Percentiles rank a stretch among this genome's conserved stretches.
Evolutionary conservation across 257 asterid species (phyloP).

Genomic region (Petunia axillaris): DNA sequence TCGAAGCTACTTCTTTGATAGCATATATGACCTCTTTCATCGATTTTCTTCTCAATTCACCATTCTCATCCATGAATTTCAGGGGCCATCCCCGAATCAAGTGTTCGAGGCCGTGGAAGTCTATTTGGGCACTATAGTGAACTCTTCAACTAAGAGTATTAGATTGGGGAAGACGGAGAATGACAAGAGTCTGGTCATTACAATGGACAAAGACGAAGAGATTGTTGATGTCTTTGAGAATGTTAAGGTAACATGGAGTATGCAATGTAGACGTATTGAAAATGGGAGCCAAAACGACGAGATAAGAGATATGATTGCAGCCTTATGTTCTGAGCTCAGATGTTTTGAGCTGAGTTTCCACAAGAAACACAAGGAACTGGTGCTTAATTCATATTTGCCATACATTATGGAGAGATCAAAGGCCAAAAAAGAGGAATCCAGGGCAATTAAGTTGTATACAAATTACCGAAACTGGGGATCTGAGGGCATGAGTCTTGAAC

Average conservation of each 20-base stretch:
- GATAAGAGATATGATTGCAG: slow-evolving; percentile 11
- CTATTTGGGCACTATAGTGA: slow-evolving; percentile 32
- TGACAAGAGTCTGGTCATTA: slow-evolving; percentile 42
- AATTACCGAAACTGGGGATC: slow-evolving; percentile 43
- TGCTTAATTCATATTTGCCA: slow-evolving; percentile 51
- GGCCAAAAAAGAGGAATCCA: slow-evolving; percentile 32
- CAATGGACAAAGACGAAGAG: slow-evolving; percentile 41
- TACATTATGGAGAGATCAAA: slow-evolving; percentile 49
- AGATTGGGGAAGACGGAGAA: slow-evolving; percentile 43
- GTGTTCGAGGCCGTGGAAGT: slow-evolving; percentile 52
- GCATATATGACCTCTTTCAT: slow-evolving; percentile 23
- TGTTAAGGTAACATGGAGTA: slow-evolving; percentile 43
- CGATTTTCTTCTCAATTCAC: slow-evolving; percentile 44
- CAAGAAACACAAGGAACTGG: slow-evolving; percentile 34
- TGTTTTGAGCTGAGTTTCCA: slow-evolving; percentile 43
- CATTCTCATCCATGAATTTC: slow-evolving; percentile 50
- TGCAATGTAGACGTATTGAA: slow-evolving; percentile 24
- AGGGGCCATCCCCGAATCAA: slow-evolving; percentile 45
- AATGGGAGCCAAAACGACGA: slow-evolving; percentile 15
- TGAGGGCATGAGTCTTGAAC: slow-evolving; percentile 50
- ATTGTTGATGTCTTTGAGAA: slow-evolving; percentile 40
- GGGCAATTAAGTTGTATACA: slow-evolving; percentile 37
- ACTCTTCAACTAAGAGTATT: slow-evolving; percentile 39
- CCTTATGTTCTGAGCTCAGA: slow-evolving; percentile 29
- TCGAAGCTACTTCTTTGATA: slow-evolving; percentile 19